Base-by-base conservation (phyloP, 139 green algal genomes). In the Microglena sp. region DNA sequence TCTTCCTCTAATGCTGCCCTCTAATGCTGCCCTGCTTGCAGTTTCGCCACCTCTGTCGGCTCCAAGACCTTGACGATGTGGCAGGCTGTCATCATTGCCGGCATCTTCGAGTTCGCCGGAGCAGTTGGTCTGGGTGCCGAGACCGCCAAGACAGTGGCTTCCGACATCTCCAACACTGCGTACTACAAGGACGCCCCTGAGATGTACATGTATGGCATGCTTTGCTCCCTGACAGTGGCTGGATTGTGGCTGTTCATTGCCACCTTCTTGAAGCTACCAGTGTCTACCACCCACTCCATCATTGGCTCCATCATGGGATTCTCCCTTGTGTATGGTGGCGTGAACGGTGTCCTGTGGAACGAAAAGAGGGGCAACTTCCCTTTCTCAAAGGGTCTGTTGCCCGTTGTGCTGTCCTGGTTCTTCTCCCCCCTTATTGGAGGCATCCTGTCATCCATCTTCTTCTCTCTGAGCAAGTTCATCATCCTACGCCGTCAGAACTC, bases 281-380 rank as follows among this genome's bases (percentile, higher is more conserved):
- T 87, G 53, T 81, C 68, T 55, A 84, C 77, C 21, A 87, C 81
- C 24, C 81, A 84, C 67, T 82, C 73, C 55, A 64, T 71, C 54
- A 56, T 84, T 54, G 74, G 73, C 4, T 64, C 67, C 2, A 64
- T 80, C 21, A 68, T 79, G 34, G 76, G 76, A 8, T 79, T 80
- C 54, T 57, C 35, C 0, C 66, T 83, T 0, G 69, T 79, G 44
- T 73, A 58, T 33, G 72, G 71, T 18, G 71, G 71, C 34, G 33
- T 2, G 0, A 29, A 50, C 7, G 62, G 61, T 8, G 62, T 79
- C 0, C 36, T 61, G 70, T 81, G 69, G 74, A 67, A 59, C 43
- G 66, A 74, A 30, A n/a, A 57, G 35, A 53, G 31, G 0, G 21
- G 55, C 5, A 3, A 62, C 1, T 75, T 75, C 69, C 69, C 69